A percentile compares a stretch with the other conserved stretches of the same genome.
Conservation (phyloP, 2,329 filamentous ascomycete genomes). For the Alternaria sp. region DNA sequence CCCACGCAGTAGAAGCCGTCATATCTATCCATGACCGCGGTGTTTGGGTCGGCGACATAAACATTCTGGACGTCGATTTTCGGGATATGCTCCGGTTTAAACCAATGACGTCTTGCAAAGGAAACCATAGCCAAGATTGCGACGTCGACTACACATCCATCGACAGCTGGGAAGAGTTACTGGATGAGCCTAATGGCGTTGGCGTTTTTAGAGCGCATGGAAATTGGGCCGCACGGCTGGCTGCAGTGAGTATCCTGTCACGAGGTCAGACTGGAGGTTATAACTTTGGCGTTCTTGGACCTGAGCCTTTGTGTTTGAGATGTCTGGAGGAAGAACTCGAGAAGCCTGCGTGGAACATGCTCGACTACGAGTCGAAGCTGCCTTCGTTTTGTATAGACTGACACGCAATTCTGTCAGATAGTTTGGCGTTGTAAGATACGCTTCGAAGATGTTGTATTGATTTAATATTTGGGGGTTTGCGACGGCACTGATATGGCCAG, state of each 20-base stretch:
- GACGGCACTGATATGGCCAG: no score
- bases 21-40: slow-evolving; percentile 5
- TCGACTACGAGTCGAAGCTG: not conserved
- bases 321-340: not conserved
- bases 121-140: not conserved
- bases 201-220: not conserved
- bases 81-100: not conserved
- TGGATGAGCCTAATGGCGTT: not conserved
- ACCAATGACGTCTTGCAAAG: not conserved
- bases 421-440: no score
- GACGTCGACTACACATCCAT: not conserved
- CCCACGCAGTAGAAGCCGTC: not conserved
- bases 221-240: not conserved
- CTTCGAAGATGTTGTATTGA: no score
- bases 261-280: not conserved
- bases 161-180: not conserved
- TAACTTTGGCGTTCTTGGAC: slow-evolving; percentile 1
- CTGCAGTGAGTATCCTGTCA: not conserved
- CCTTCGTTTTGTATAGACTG: not conserved
- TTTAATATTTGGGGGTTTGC: no score
- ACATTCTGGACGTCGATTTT: not conserved
- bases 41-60: slow-evolving; percentile 3
- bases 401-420: no score
- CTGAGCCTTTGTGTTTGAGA: not conserved
- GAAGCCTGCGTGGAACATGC: not conserved